Conservation (phyloP, 2,329 filamentous ascomycete species). For the Aureobasidium musti region DNA sequence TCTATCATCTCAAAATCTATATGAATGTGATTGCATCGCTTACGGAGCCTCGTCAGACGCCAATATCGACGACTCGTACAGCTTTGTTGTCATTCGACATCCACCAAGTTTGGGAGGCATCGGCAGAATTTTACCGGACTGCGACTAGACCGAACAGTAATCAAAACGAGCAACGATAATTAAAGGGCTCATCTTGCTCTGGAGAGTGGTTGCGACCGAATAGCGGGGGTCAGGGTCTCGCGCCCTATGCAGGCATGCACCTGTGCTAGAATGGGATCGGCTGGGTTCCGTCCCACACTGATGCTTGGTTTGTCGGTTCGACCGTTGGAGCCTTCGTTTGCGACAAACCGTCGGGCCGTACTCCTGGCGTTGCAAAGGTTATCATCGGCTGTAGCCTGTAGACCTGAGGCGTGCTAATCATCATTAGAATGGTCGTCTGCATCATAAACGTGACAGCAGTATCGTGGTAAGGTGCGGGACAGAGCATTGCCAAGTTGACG, state of each 20-base stretch:
- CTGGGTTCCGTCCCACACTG: slow-evolving; percentile 27
- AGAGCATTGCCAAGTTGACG: neutral
- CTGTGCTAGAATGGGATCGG: slow-evolving; percentile 24
- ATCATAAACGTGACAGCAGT: neutral
- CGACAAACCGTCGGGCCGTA: slow-evolving; percentile 24
- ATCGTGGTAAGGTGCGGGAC: neutral
- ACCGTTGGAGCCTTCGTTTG: slow-evolving; percentile 28
- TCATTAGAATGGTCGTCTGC: neutral
- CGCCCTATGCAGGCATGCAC: slow-evolving; percentile 18
- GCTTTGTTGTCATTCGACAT: neutral
- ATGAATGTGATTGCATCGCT: neutral
- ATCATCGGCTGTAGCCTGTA: slow-evolving; percentile 17
- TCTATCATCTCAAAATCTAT: slow-evolving; percentile 9
- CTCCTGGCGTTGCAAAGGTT: slow-evolving; percentile 21
- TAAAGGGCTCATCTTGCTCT: slow-evolving; percentile 21
- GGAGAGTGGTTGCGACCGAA: slow-evolving; percentile 13
- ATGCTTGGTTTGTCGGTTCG: slow-evolving; percentile 26
- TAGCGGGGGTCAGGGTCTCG: slow-evolving; percentile 28
- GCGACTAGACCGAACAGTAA: slow-evolving; percentile 14
- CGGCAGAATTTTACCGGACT: slow-evolving; percentile 12
- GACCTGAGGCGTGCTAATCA: neutral
- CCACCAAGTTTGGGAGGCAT: neutral
- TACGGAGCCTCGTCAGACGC: neutral
- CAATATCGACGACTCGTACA: neutral
- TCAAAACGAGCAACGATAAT: slow-evolving; percentile 27